Conservation (phyloP, 345 rosid genomes). For the Raphanus sativus region DNA sequence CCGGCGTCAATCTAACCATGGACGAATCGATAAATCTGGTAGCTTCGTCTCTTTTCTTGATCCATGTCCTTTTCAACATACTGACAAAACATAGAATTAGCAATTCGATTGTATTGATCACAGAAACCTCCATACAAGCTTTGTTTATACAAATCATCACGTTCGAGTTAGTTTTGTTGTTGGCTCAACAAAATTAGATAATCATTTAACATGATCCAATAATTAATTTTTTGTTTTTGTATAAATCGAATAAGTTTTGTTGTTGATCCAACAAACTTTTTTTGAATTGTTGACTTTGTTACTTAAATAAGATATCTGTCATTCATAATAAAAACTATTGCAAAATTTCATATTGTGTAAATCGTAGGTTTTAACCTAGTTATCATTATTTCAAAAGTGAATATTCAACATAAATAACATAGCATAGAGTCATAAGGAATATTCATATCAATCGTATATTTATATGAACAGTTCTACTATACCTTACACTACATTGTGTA, state of each 20-base stretch:
- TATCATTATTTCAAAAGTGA: not conserved
- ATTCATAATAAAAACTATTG: too few species aligned
- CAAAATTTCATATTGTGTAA: too few species aligned
- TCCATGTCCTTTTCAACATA: not conserved
- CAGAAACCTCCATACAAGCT: not conserved
- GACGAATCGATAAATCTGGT: conserved; percentile 33
- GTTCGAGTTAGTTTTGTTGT: too few species aligned
- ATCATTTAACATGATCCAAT: too few species aligned
- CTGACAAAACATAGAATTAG: too few species aligned
- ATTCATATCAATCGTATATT: conserved; percentile 10
- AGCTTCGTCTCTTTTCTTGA: not conserved
- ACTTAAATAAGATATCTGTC: too few species aligned
- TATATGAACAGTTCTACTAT: not conserved
- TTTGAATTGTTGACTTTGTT: too few species aligned
- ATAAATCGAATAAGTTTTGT: too few species aligned
- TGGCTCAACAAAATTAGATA: too few species aligned
- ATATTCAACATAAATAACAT: conserved; percentile 13
- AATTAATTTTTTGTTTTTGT: too few species aligned
- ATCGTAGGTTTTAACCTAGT: too few species aligned
- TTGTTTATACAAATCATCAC: not conserved
- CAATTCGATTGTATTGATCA: not conserved
- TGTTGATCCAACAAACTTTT: too few species aligned
- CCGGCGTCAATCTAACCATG: conserved; percentile 20
- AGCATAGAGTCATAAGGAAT: conserved; percentile 4
- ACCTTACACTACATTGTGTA: not conserved